Conservation (phyloP, 768 basidiomycete genomes). For the Tylopilus balloui region DNA sequence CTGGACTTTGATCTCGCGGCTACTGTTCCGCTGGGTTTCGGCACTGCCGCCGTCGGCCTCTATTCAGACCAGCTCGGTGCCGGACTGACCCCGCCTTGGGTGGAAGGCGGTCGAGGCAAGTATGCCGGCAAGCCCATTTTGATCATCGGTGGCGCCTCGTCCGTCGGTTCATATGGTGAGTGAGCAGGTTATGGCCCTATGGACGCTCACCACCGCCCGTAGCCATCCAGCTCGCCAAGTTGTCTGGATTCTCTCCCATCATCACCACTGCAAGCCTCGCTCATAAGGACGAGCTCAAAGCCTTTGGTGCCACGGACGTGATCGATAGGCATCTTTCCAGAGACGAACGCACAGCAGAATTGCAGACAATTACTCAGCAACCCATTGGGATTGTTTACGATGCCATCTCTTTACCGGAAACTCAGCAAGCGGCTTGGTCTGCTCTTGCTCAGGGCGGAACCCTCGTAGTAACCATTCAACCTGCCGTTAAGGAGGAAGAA, state of each 20-base stretch:
- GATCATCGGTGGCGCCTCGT: slow-evolving; percentile 45
- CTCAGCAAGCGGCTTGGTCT: slow-evolving; percentile 33
- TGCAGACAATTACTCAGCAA: slow-evolving; percentile 25
- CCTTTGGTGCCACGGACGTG: slow-evolving; percentile 39
- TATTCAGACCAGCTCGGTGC: slow-evolving; percentile 38
- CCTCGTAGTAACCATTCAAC: slow-evolving; percentile 28
- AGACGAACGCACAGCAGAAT: slow-evolving; percentile 11
- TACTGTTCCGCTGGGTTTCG: slow-evolving; percentile 44
- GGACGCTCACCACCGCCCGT: slow-evolving; percentile 2
- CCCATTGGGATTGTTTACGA: slow-evolving; percentile 29
- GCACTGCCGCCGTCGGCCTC: slow-evolving; percentile 45
- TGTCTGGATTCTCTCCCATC: slow-evolving; percentile 40
- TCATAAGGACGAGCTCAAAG: slow-evolving; percentile 30
- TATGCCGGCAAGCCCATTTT: slow-evolving; percentile 41
- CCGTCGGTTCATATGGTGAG: slow-evolving; percentile 46
- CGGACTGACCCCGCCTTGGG: slow-evolving; percentile 37
- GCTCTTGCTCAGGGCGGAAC: slow-evolving; percentile 32
- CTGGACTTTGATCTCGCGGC: slow-evolving; percentile 42
- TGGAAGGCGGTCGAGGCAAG: slow-evolving; percentile 29
- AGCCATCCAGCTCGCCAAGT: slow-evolving; percentile 39
- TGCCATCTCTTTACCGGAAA: slow-evolving; percentile 30
- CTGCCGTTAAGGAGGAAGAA: slow-evolving; percentile 21
- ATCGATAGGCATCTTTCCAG: slow-evolving; percentile 29
- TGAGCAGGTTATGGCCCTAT: not conserved
- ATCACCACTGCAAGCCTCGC: slow-evolving; percentile 36